These are phyloP conservation scores for Paramecium sonneborni DNA, from an alignment of 73 alveolate species.

Conservation along the genomic window DNA sequence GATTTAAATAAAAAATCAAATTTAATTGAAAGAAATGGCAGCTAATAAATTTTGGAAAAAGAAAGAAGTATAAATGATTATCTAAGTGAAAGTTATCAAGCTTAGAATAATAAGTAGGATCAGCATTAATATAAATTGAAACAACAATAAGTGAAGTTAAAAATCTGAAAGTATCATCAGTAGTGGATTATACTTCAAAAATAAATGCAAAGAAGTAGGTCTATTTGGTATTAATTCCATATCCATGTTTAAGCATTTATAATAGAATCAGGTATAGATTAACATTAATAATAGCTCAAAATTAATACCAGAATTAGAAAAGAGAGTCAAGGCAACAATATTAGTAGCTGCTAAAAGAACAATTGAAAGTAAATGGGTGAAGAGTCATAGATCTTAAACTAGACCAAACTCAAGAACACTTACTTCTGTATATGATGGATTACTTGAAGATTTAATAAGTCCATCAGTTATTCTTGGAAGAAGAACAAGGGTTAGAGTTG, in stretches of 20 bases:
- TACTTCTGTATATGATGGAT: conserved; percentile 61
- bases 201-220: conserved; percentile 28
- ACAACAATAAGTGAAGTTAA: background rate
- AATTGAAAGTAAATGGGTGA: conserved; percentile 64
- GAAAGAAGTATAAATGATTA: background rate
- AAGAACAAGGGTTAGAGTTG: conserved; percentile 68
- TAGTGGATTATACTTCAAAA: conserved; percentile 17
- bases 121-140: conserved; percentile 20
- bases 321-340: conserved; percentile 58
- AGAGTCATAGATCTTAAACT: conserved; percentile 58
- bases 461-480: conserved; percentile 62
- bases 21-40: background rate
- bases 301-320: conserved; percentile 64
- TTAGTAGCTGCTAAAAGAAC: conserved; percentile 65
- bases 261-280: background rate
- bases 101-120: conserved; percentile 39
- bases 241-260: conserved; percentile 41
- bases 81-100: background rate
- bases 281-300: background rate
- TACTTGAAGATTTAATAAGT: conserved; percentile 58
- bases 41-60: conserved; percentile 54
- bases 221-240: conserved; percentile 36
- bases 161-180: conserved; percentile 14
- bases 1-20: conserved; percentile 55
- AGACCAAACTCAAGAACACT: conserved; percentile 69